Percentiles rank a stretch among this genome's conserved stretches.
Conservation (phyloP, 352 stramenopile genomes). For the Aphanomyces astaci region DNA sequence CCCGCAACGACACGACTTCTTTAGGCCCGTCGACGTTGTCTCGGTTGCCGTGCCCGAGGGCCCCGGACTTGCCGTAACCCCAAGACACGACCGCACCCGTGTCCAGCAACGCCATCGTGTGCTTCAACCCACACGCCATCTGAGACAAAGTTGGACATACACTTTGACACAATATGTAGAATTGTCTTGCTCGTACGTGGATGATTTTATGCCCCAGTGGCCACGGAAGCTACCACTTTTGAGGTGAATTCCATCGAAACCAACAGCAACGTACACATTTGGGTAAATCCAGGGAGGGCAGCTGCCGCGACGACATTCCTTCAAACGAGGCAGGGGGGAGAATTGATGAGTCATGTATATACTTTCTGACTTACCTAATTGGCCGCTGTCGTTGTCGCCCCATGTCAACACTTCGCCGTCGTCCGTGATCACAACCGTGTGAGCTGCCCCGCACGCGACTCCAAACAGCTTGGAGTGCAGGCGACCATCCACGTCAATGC, state of each 20-base stretch:
- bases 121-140: slow-evolving; percentile 48
- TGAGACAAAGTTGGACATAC: slow-evolving; percentile 34
- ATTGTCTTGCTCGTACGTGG: slow-evolving; percentile 24
- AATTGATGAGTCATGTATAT: slow-evolving; percentile 8
- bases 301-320: neutral
- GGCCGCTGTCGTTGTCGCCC: slow-evolving; percentile 42
- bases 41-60: slow-evolving; percentile 44
- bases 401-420: slow-evolving; percentile 68
- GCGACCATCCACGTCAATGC: neutral
- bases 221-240: neutral
- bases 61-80: slow-evolving; percentile 46
- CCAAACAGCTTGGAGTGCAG: slow-evolving; percentile 31
- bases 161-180: too few species aligned
- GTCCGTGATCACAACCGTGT: slow-evolving; percentile 56
- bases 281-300: neutral
- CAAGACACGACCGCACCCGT: slow-evolving; percentile 62
- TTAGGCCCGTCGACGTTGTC: slow-evolving; percentile 25
- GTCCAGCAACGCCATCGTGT: slow-evolving; percentile 52
- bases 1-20: neutral
- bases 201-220: neutral
- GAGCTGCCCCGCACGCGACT: slow-evolving; percentile 47
- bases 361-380: slow-evolving; percentile 31
- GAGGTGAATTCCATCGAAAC: neutral
- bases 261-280: neutral
- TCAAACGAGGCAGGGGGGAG: neutral